Evolutionary conservation across 257 asterid genomes (phyloP).

Genomic region (Orobanche coerulescens): DNA sequence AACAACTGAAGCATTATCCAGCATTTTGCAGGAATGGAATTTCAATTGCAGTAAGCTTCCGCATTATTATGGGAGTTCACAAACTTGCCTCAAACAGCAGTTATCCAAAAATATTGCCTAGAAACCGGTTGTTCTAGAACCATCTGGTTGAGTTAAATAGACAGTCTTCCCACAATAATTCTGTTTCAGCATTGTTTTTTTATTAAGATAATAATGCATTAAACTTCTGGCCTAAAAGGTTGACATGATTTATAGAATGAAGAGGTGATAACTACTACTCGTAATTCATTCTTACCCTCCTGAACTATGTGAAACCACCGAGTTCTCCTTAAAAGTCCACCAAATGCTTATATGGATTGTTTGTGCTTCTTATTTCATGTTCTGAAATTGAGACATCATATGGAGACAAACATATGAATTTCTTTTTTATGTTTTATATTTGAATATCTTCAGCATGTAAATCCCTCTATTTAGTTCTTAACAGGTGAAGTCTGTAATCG

Average conservation of each 20-base stretch:
- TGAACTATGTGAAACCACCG: background rate
- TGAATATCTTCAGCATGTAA: background rate
- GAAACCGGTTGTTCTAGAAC: no score
- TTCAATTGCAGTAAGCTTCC: constrained; percentile 61
- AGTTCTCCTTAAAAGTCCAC: background rate
- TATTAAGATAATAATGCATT: no score
- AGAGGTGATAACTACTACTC: background rate
- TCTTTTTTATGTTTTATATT: background rate
- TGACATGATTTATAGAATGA: no score
- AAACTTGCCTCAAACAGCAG: background rate
- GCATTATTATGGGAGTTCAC: no score
- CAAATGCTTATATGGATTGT: constrained; percentile 1
- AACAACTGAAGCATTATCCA: constrained; percentile 86
- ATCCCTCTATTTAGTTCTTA: background rate
- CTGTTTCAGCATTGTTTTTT: background rate
- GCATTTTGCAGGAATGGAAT: constrained; percentile 74
- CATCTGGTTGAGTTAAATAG: no score
- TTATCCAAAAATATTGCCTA: no score
- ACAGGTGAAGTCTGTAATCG: background rate
- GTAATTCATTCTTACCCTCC: background rate
- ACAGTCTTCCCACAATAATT: background rate
- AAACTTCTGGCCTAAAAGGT: background rate
- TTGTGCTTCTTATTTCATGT: constrained; percentile 6
- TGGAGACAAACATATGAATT: background rate
- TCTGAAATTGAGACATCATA: background rate